Base-by-base conservation (phyloP, 805 yeast species). In the Saccharomyces paradoxus region DNA sequence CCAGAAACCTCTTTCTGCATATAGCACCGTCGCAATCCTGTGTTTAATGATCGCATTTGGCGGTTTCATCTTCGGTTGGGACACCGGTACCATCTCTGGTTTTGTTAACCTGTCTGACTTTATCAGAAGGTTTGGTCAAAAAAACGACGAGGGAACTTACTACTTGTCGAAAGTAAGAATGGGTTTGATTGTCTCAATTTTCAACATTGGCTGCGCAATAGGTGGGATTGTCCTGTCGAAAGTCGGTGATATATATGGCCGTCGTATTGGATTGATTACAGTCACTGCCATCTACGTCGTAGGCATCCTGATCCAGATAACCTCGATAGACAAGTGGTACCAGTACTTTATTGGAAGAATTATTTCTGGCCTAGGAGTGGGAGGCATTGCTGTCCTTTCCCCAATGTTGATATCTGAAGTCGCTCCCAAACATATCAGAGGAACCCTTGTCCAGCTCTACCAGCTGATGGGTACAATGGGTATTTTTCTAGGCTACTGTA, bases 31-130 rank as follows among this genome's bases (percentile, higher is more conserved):
- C 31, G 58, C 68, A 30, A 63, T 67, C 56, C 50, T 60, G 41
- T 58, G 60, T 52, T 47, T 58, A 8, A 55, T 55, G 58, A 54
- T 58, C 21, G 60, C 58, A 12, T 58, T 58, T 27, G 60, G 60
- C 53, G 66, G 66, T 24, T 63, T 58, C 46, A 83, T 83, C 48
- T 84, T 82, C 61, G 90, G 90, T 60, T 84, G 84, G 78, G 90
- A 84, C 72, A 84, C 89, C 48, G 90, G 89, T 76, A 84, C 89
- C 59, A 83, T 68, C 81, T 86, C 41, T 87, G 89, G 61, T 59
- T 82, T 84, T 62, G 85, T 83, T 52, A 79, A 81, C 65, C 67
- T 67, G 67, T 60, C 78, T 24, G 86, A 83, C 63, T 84, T 79
- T 71, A 68, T 69, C 52, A 56, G 63, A 37, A 74, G 87, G 66